These are phyloP conservation scores for Alternaria gansuensis DNA, from an alignment of 2,329 filamentous ascomycete species.

Conservation along the genomic window DNA sequence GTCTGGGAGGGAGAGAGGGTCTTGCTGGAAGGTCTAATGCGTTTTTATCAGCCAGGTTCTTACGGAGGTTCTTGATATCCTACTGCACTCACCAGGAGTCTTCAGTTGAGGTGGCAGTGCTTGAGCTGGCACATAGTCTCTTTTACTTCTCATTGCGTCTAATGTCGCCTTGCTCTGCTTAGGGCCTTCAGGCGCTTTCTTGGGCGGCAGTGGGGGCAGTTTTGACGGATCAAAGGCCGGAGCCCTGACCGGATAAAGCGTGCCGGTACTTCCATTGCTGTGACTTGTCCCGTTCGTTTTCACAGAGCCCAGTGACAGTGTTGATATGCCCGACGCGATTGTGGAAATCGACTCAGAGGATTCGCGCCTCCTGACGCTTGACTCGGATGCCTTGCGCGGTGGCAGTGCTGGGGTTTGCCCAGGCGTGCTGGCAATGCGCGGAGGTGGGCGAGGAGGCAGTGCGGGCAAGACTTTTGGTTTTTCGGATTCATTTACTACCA, in stretches of 20 bases:
- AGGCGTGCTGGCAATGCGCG: conserved; percentile 58
- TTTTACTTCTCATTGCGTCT: conserved; percentile 50
- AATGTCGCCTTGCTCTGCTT: conserved; percentile 52
- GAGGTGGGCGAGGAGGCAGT: conserved; percentile 55
- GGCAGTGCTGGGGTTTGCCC: conserved; percentile 55
- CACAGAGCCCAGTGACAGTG: conserved; percentile 60
- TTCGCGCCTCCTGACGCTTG: conserved; percentile 44
- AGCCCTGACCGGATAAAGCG: conserved; percentile 57
- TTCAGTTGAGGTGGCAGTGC: conserved; percentile 41
- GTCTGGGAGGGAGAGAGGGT: conserved; percentile 35
- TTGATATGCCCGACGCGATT: conserved; percentile 57
- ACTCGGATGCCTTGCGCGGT: conserved; percentile 56
- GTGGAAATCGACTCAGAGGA: conserved; percentile 63
- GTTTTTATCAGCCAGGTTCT: neutral
- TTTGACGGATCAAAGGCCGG: conserved; percentile 66
- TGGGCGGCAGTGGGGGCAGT: conserved; percentile 65
- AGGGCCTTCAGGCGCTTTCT: conserved; percentile 54
- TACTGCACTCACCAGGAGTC: conserved; percentile 34
- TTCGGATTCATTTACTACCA: conserved; percentile 23
- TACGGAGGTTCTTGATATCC: neutral
- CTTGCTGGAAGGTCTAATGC: conserved; percentile 28
- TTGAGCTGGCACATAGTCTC: conserved; percentile 38
- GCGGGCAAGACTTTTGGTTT: conserved; percentile 40
- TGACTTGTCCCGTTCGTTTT: conserved; percentile 52
- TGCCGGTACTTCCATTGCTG: conserved; percentile 44